phyloP scores from a whole-genome alignment of 768 basidiomycete species.

The Leccinum incarnatum region DNA sequence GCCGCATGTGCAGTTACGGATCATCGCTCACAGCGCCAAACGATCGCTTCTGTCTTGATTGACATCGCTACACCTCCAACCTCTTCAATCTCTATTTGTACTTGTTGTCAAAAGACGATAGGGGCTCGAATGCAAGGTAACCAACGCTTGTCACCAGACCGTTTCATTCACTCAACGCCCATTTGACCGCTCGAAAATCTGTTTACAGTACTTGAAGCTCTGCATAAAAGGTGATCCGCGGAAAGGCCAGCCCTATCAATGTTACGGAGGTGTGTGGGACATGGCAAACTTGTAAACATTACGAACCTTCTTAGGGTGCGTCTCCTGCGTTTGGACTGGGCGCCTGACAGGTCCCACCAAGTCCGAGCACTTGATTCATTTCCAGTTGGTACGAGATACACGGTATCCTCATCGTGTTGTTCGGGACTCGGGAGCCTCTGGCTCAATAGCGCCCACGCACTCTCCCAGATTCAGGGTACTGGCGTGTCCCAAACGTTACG shows the following conservation, averaged over 20 bases:
- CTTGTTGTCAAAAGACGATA: too few species aligned
- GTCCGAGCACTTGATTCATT: neutral
- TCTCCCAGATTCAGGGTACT: too few species aligned
- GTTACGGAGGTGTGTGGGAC: neutral
- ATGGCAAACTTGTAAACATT: neutral
- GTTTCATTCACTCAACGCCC: neutral
- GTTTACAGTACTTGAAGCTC: neutral
- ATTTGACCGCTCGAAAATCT: too few species aligned
- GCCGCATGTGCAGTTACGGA: too few species aligned
- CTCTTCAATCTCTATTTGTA: too few species aligned
- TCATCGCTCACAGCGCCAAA: too few species aligned
- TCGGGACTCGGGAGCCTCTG: neutral
- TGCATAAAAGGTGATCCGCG: neutral
- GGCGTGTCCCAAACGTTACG: too few species aligned
- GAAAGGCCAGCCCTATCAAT: neutral
- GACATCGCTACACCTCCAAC: neutral
- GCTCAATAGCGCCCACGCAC: neutral
- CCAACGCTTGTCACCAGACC: too few species aligned
- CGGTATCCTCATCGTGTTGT: neutral
- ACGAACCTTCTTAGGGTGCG: neutral
- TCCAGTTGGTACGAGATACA: neutral
- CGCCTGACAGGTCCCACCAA: neutral
- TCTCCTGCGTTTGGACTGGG: neutral
- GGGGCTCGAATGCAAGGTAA: too few species aligned
- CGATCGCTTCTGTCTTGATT: neutral